Conservation (phyloP, 371 early-diverging fungal species). For the Mucor plumbeus region DNA sequence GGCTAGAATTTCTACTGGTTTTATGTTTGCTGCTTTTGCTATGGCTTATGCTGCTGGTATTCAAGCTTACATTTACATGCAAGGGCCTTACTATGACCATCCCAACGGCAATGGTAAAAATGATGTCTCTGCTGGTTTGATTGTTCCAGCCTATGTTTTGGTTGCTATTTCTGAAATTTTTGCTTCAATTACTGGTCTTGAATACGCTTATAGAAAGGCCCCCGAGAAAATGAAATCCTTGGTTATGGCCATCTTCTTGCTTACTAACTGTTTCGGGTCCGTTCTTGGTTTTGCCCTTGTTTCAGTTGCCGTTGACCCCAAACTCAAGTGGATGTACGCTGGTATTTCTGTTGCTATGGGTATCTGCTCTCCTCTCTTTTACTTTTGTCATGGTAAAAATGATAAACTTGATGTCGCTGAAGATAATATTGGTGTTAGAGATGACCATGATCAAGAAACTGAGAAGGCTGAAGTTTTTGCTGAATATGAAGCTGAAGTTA, state of each 20-base stretch:
- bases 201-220: slow-evolving; percentile 81
- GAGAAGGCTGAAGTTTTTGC: slow-evolving; percentile 69
- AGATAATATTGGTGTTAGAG: slow-evolving; percentile 34
- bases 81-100: slow-evolving; percentile 29
- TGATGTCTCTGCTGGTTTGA: slow-evolving; percentile 66
- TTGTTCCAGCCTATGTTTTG: slow-evolving; percentile 72
- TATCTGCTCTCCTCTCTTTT: slow-evolving; percentile 33
- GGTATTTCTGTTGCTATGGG: slow-evolving; percentile 41
- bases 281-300: slow-evolving; percentile 72
- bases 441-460: slow-evolving; percentile 2
- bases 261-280: slow-evolving; percentile 71
- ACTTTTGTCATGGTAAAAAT: slow-evolving; percentile 36
- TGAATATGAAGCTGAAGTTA: slow-evolving; percentile 14
- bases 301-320: slow-evolving; percentile 68
- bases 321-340: slow-evolving; percentile 70
- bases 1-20: slow-evolving; percentile 74
- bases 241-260: slow-evolving; percentile 72
- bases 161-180: slow-evolving; percentile 77
- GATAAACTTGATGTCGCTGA: slow-evolving; percentile 36
- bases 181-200: slow-evolving; percentile 78
- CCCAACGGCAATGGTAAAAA: slow-evolving; percentile 48
- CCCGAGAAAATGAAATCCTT: slow-evolving; percentile 77
- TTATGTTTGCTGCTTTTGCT: slow-evolving; percentile 65
- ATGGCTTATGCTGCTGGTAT: slow-evolving; percentile 78
- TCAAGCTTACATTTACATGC: slow-evolving; percentile 70